Base-by-base conservation (phyloP, 23 red algal species). In the Chondrus crispus region DNA sequence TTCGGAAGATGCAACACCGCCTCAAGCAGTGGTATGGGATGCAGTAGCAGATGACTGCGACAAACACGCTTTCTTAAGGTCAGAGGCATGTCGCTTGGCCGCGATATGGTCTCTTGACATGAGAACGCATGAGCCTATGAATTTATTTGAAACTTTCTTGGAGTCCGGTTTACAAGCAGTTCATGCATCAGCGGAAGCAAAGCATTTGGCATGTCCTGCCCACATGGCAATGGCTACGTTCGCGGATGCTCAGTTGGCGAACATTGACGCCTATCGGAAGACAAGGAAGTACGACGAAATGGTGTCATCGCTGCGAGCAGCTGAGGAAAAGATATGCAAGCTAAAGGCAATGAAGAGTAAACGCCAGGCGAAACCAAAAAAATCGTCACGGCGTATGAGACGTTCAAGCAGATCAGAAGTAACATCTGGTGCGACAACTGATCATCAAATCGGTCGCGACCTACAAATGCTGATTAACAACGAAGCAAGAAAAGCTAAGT, bases 201-300 rank as follows among this genome's bases (percentile, higher is more conserved):
- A 58, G 70, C 66, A 29, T 37, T 53, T 85, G 3, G 49, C 37
- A 3, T 69, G 81, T 26, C 74, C 74, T 19, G 83, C 73, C 24
- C 84, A 87, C 32, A 51, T 81, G 4, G 74, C 92, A 20, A 94
- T 94, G 92, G 92, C 92, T 12, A 62, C 54, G 19, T 94, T 94
- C 46, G 82, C 92, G 16, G 73, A 94, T 68, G 81, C 46, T 16
- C 82, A 94, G 81, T 46, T 94, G 41, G 30, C 44, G 29, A 87
- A 66, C 32, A 87, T 87, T 30, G 46, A 88, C 40, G 13, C 71
- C 5, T 94, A 94, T 62, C 43, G 54, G 3, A 88, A 70, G 26
- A 88, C 62, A 38, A 81, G 82, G 41, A 81, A 85, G 19, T 94
- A 71, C 54, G 82, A 81, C 22, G 36, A 88, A 39, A 82, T 87